phyloP scores from a whole-genome alignment of 2,329 filamentous ascomycete species.

The Fusarium xyrophilum region DNA sequence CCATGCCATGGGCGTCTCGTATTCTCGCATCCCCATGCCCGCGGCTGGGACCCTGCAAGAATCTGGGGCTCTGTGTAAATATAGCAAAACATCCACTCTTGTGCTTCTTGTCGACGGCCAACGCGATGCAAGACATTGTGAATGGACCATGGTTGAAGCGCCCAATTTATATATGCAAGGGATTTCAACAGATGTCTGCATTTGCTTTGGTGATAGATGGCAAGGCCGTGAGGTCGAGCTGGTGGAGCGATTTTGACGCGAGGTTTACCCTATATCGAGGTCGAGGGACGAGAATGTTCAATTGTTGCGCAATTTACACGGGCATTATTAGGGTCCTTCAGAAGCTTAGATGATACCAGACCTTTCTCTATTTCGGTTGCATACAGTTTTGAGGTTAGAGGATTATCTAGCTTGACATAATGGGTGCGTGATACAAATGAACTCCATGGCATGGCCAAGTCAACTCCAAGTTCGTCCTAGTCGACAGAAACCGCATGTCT shows the following conservation, averaged over 20 bases:
- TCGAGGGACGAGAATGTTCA: not conserved
- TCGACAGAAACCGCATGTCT: too few relatives aligned
- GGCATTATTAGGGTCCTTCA: too few relatives aligned
- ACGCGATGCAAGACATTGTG: conserved; percentile 11
- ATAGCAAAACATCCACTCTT: conserved; percentile 25
- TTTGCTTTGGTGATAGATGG: not conserved
- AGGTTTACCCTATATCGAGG: not conserved
- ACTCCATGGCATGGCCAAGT: rapidly evolving
- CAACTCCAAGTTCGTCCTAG: rapidly evolving
- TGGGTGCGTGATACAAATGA: not conserved
- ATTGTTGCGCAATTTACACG: not conserved
- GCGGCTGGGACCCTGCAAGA: conserved; percentile 15
- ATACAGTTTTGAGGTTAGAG: too few relatives aligned
- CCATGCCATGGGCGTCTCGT: conserved; percentile 26
- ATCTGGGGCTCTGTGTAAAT: conserved; percentile 21
- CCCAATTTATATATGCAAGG: not conserved
- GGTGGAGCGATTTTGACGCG: not conserved
- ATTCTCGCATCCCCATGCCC: conserved; percentile 21
- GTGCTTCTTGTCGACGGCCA: not conserved
- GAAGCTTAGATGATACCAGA: rapidly evolving
- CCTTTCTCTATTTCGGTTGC: rapidly evolving
- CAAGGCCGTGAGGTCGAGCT: not conserved
- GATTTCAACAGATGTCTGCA: not conserved
- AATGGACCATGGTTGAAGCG: not conserved
- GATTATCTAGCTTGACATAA: not conserved